Evolutionary conservation across 2,329 filamentous ascomycete genomes (phyloP).

Genomic region (Calonectria multiphialidica): DNA sequence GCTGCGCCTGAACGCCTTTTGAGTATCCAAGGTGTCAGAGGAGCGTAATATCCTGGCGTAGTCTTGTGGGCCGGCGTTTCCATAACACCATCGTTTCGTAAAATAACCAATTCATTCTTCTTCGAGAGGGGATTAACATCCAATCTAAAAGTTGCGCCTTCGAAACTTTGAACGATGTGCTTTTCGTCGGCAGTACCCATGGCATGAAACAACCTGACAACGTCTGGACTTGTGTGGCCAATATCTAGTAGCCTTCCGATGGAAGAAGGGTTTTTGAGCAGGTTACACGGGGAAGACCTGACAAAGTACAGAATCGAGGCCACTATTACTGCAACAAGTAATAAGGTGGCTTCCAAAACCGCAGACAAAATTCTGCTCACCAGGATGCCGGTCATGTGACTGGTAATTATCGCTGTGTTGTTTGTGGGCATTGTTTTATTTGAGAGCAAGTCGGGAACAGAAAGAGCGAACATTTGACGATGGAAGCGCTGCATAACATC

Average conservation of each 20-base stretch:
- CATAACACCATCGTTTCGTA: background rate
- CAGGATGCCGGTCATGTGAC: background rate
- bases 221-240: background rate
- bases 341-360: background rate
- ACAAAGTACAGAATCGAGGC: background rate
- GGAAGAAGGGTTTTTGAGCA: background rate
- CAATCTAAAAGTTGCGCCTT: background rate
- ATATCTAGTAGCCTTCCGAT: background rate
- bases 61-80: background rate
- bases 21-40: background rate
- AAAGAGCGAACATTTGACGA: background rate
- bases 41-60: background rate
- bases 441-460: background rate
- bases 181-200: background rate
- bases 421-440: background rate
- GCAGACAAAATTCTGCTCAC: background rate
- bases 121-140: background rate
- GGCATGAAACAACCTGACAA: background rate
- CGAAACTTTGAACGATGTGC: background rate
- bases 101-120: background rate
- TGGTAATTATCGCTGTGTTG: background rate
- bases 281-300: background rate
- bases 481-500: background rate
- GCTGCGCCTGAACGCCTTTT: background rate
- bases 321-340: background rate